A percentile compares a stretch with the other conserved stretches of the same genome.
Evolutionary conservation across 371 early-diverging fungal genomes (phyloP).

Genomic region (Modicella reniformis): DNA sequence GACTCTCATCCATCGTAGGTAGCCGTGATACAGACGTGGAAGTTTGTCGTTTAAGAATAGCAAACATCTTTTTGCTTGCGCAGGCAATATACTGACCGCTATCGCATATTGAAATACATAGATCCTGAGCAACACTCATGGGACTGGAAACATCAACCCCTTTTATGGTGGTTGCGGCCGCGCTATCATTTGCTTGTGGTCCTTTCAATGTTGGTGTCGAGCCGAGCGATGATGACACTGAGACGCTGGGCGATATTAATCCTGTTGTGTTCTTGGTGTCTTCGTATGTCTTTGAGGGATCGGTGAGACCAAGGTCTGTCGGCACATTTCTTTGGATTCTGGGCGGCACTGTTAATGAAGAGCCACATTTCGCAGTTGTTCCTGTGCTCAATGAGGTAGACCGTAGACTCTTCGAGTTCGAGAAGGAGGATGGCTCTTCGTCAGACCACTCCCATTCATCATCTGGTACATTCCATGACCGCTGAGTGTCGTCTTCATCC

Average conservation of each 20-base stretch:
- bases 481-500: constrained; percentile 16
- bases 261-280: not conserved
- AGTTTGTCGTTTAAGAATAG: constrained; percentile 32
- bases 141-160: constrained; percentile 10
- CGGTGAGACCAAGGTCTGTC: constrained; percentile 3
- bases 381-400: not conserved
- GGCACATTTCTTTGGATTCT: not conserved
- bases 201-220: constrained; percentile 2
- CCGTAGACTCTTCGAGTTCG: constrained; percentile 10
- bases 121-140: constrained; percentile 50
- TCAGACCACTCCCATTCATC: constrained; percentile 55
- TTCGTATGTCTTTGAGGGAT: not conserved
- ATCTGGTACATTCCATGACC: constrained; percentile 51
- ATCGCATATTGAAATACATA: constrained; percentile 45
- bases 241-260: constrained; percentile 5
- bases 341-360: constrained; percentile 7
- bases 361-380: not conserved
- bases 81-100: constrained; percentile 49
- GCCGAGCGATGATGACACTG: constrained; percentile 16
- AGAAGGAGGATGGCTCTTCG: constrained; percentile 24
- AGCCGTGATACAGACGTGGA: constrained; percentile 1
- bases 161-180: not conserved
- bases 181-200: not conserved
- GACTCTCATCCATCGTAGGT: not conserved
- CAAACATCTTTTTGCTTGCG: constrained; percentile 51